phyloP scores from a whole-genome alignment of 805 yeast genomes.

The Wickerhamiella siamensis region DNA sequence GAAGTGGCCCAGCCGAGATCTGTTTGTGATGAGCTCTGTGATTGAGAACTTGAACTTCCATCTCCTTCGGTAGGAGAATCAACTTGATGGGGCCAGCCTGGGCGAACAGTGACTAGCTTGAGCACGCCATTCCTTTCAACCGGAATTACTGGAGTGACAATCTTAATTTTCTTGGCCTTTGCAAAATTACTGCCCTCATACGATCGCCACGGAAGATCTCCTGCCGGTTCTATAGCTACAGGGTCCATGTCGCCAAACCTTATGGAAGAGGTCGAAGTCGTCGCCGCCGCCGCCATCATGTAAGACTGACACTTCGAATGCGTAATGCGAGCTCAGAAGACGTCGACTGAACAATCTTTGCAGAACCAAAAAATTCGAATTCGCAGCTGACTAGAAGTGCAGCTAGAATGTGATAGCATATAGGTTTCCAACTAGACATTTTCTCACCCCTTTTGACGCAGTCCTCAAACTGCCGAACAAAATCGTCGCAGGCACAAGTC shows the following conservation, averaged over 20 bases:
- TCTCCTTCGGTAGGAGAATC: no score
- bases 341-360: background rate
- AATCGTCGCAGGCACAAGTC: slow-evolving; percentile 16
- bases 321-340: slow-evolving; percentile 1
- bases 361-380: background rate
- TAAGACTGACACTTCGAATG: slow-evolving; percentile 1
- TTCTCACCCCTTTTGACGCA: background rate
- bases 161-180: no score
- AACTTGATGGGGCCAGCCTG: no score
- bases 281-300: background rate
- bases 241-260: background rate
- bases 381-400: slow-evolving; percentile 6
- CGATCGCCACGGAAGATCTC: background rate
- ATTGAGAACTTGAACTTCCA: no score
- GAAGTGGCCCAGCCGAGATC: no score
- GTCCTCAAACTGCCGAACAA: background rate
- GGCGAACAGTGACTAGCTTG: background rate
- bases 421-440: slow-evolving; percentile 5
- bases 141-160: background rate
- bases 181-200: background rate
- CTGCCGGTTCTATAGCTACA: background rate
- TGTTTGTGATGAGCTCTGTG: no score
- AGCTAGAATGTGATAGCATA: slow-evolving; percentile 16
- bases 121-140: background rate
- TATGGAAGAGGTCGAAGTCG: background rate